A percentile compares a stretch with the other conserved stretches of the same genome.
These are phyloP conservation scores for Aureobasidium mangrovei DNA, from an alignment of 2,329 filamentous ascomycete genomes.

Conservation along the genomic window DNA sequence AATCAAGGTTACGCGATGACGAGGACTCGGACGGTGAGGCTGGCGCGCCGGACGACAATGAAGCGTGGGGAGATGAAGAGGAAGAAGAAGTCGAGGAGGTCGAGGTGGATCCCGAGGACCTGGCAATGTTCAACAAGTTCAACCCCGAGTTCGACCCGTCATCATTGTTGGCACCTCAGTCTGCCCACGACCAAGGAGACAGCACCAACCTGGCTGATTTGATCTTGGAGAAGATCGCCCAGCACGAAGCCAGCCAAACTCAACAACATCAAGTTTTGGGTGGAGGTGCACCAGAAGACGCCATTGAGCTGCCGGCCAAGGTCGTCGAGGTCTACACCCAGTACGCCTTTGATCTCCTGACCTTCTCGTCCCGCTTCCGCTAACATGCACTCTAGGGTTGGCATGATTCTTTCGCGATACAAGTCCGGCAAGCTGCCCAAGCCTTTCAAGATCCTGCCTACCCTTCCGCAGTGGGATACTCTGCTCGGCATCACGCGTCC, in stretches of 20 bases:
- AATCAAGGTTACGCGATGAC: constrained; percentile 51
- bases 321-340: constrained; percentile 92
- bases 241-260: constrained; percentile 65
- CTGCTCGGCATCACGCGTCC: constrained; percentile 79
- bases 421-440: constrained; percentile 96
- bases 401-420: constrained; percentile 80
- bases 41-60: constrained; percentile 37
- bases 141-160: constrained; percentile 67
- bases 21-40: constrained; percentile 36
- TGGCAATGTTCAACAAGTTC: constrained; percentile 87
- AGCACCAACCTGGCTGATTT: constrained; percentile 79
- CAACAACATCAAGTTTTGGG: constrained; percentile 37
- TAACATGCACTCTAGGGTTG: constrained; percentile 41
- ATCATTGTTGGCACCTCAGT: constrained; percentile 56
- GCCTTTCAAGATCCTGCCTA: constrained; percentile 93
- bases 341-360: constrained; percentile 32
- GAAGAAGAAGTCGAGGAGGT: constrained; percentile 54
- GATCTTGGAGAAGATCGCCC: constrained; percentile 89
- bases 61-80: constrained; percentile 71
- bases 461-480: constrained; percentile 84
- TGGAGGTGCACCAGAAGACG: constrained; percentile 60
- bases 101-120: constrained; percentile 80
- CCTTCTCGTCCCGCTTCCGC: neutral
- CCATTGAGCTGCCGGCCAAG: constrained; percentile 79
- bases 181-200: constrained; percentile 36